Evolutionary conservation across 1,139 yeast genomes (phyloP), one percentile per base, ranked within the genome.

Genomic region (Taphrina betulina): DNA sequence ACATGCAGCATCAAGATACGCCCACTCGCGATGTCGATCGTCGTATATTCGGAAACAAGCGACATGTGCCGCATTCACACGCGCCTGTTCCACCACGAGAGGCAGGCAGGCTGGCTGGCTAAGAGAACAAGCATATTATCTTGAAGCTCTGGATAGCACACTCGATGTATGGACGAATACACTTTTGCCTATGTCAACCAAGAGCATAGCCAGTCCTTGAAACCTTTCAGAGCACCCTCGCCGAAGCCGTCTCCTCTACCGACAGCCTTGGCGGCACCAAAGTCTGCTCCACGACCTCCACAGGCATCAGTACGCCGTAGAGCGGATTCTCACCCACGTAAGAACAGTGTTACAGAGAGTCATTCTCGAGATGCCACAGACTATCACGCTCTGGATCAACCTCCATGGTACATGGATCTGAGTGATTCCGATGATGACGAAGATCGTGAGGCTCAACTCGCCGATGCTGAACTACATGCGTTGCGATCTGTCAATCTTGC

Each of bases 401-500:
- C 33, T 12, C 5, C 16, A 10, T 43, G 48, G 48, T 43, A 43
- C 26, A 16, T 43, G 16, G 23, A 24, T 17, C 20, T n/a, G n/a
- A 12, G 17, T 10, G 28, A 43, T 5, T 33, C 24, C 35, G 31
- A 28, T 28, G 45, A 41, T 8, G 12, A 26, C 19, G 45, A 41
- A 14, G 45, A 41, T 16, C n/a, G n/a, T n/a, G 31, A 26, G 31
- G 7, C 31, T 26, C 31, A 26, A 12, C n/a, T n/a, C n/a, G 31
- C 31, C 7, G 31, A 26, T 26, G 31, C 12, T 7, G 38, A 43
- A n/a, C 29, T 43, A 3, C 17, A 31, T 12, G 17, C 26, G 12
- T 29, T 43, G 14, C 24, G 28, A 16, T 26, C 24, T 5, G 38
- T 22, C 34, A 38, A 33, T 14, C 12, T 31, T 10, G 34, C 76